phyloP scores from a whole-genome alignment of 164 flowering plant genomes.

The Tetracentron sinense region DNA sequence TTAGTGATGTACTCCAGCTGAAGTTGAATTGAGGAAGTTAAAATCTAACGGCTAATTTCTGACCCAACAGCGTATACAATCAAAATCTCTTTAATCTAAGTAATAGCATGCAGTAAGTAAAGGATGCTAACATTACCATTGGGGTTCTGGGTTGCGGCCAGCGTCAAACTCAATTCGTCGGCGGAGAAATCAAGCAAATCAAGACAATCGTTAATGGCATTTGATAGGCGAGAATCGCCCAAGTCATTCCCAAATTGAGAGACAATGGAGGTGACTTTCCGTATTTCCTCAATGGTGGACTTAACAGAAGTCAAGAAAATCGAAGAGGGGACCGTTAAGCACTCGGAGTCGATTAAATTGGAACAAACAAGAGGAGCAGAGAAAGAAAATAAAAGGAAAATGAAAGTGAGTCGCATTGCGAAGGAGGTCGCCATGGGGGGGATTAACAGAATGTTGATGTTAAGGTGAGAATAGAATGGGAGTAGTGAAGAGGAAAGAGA shows the following conservation, averaged over 20 bases:
- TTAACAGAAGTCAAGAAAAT: constrained; percentile 38
- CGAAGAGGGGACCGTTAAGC: constrained; percentile 34
- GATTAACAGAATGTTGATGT: not conserved
- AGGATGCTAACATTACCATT: no score
- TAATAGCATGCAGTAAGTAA: no score
- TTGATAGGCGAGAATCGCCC: constrained; percentile 49
- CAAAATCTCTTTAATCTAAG: no score
- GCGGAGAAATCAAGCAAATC: constrained; percentile 70
- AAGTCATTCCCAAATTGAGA: constrained; percentile 33
- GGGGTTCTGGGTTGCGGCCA: constrained; percentile 47
- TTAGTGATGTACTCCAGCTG: no score
- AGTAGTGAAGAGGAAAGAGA: not conserved
- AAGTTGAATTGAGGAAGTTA: no score
- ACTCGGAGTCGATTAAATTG: constrained; percentile 21
- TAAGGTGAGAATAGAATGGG: not conserved
- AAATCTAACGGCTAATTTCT: no score
- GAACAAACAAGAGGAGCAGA: not conserved
- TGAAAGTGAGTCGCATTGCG: not conserved
- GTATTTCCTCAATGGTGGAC: constrained; percentile 36
- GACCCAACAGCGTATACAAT: no score
- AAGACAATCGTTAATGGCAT: constrained; percentile 74
- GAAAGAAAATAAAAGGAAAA: constrained; percentile 5
- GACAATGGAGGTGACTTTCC: constrained; percentile 34
- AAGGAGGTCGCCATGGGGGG: not conserved
- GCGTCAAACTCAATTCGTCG: constrained; percentile 56